phyloP scores from a whole-genome alignment of 495 filamentous ascomycete genomes.

The Penicillium pancosmium region DNA sequence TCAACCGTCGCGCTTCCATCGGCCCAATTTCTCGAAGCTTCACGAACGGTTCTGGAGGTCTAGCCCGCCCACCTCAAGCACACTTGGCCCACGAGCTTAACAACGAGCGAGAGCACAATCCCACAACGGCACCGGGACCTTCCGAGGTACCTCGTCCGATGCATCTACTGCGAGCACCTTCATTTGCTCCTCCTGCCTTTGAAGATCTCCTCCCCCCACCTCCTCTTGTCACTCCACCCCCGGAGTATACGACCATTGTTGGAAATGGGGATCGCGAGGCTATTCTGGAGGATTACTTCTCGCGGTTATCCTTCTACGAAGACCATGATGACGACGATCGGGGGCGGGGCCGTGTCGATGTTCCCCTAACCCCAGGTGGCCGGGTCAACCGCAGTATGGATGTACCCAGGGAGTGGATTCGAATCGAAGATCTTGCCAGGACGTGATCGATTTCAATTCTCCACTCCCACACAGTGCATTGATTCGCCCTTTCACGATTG shows the following conservation, averaged over 20 bases:
- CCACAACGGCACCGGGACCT: constrained; percentile 11
- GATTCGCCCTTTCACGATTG: constrained; percentile 18
- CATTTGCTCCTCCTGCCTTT: constrained; percentile 89
- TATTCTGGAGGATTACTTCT: constrained; percentile 85
- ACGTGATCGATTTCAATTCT: constrained; percentile 12
- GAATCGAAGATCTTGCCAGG: constrained; percentile 45
- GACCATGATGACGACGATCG: constrained; percentile 56
- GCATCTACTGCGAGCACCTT: constrained; percentile 85
- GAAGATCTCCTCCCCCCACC: constrained; percentile 88
- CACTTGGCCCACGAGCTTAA: constrained; percentile 50
- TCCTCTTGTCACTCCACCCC: constrained; percentile 80
- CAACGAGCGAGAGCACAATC: constrained; percentile 19
- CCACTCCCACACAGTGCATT: background rate
- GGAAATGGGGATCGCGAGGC: constrained; percentile 76
- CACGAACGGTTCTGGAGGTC: constrained; percentile 47
- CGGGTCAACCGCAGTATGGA: constrained; percentile 73
- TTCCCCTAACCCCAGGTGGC: constrained; percentile 71
- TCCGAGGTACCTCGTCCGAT: constrained; percentile 63
- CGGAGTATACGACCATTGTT: constrained; percentile 84
- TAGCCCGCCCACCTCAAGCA: constrained; percentile 51
- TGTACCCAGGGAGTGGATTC: constrained; percentile 56
- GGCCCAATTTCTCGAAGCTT: constrained; percentile 45
- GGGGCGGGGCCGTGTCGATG: constrained; percentile 55
- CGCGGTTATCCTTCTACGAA: constrained; percentile 63
- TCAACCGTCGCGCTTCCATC: constrained; percentile 18